These are phyloP conservation scores for Glycyrrhiza uralensis DNA, from an alignment of 306 rosid species.

Conservation along the genomic window DNA sequence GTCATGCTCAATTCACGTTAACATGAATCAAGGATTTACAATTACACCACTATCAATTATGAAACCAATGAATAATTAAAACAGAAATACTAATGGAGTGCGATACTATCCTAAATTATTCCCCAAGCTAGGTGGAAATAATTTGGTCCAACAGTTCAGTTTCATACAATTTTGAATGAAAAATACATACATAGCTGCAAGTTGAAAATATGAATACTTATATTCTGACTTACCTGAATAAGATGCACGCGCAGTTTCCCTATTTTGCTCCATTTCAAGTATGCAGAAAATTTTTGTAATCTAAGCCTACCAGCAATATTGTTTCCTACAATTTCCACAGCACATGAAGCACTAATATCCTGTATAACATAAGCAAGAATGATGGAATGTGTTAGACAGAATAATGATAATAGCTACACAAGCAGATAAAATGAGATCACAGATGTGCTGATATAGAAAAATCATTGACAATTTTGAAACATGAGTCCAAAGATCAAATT, in stretches of 20 bases:
- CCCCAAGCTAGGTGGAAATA: background rate
- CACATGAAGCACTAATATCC: conserved; percentile 63
- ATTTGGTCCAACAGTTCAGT: background rate
- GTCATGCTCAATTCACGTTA: background rate
- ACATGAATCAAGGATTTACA: background rate
- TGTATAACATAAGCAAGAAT: conserved; percentile 36
- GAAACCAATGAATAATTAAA: background rate
- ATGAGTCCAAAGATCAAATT: background rate
- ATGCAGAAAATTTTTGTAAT: conserved; percentile 44
- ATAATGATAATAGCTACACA: background rate
- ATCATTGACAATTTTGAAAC: background rate
- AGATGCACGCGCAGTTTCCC: conserved; percentile 59
- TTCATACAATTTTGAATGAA: background rate
- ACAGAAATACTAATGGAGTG: background rate
- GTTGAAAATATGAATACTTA: background rate
- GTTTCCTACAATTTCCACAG: conserved; percentile 48
- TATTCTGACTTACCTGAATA: conserved; percentile 52
- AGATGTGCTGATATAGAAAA: background rate
- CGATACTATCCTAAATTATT: background rate
- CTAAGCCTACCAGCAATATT: conserved; percentile 47
- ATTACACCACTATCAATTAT: background rate
- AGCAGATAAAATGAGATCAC: background rate
- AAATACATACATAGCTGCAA: background rate
- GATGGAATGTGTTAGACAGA: background rate
- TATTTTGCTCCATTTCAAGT: conserved; percentile 84